Conservation (phyloP, 768 basidiomycete species). For the Lentinula detonsa region DNA sequence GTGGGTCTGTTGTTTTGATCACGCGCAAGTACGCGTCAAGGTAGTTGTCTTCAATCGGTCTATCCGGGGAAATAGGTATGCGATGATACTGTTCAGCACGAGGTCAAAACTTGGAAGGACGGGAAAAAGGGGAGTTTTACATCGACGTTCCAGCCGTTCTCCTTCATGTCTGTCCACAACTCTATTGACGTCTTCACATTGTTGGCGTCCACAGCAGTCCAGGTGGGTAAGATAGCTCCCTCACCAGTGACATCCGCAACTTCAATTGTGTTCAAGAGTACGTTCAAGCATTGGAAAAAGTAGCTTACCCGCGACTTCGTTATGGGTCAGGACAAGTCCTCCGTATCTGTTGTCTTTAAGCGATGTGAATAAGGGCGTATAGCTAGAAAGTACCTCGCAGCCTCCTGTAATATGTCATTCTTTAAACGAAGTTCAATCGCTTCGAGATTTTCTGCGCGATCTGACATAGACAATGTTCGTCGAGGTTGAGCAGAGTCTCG, state of each 20-base stretch:
- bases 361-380: not conserved
- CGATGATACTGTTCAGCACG: constrained; percentile 28
- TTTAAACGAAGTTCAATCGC: constrained; percentile 87
- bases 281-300: not conserved
- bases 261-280: constrained; percentile 6
- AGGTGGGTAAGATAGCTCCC: constrained; percentile 84
- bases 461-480: constrained; percentile 72
- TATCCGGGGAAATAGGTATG: constrained; percentile 92
- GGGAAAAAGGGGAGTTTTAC: constrained; percentile 39
- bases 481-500: constrained; percentile 83
- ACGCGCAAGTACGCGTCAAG: constrained; percentile 88
- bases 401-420: constrained; percentile 86
- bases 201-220: constrained; percentile 81
- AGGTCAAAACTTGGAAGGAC: constrained; percentile 52
- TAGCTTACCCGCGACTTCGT: constrained; percentile 67
- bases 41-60: constrained; percentile 94
- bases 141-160: constrained; percentile 89
- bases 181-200: constrained; percentile 88
- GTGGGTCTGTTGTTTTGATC: constrained; percentile 74
- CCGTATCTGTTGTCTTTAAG: constrained; percentile 54
- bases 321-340: constrained; percentile 88
- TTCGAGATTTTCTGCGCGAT: constrained; percentile 93
- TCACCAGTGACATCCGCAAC: constrained; percentile 56
- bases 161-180: constrained; percentile 74
- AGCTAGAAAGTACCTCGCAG: constrained; percentile 41